These are phyloP conservation scores for Dictyostelium firmibasis DNA, from an alignment of 78 protist genomes.

Conservation along the genomic window DNA sequence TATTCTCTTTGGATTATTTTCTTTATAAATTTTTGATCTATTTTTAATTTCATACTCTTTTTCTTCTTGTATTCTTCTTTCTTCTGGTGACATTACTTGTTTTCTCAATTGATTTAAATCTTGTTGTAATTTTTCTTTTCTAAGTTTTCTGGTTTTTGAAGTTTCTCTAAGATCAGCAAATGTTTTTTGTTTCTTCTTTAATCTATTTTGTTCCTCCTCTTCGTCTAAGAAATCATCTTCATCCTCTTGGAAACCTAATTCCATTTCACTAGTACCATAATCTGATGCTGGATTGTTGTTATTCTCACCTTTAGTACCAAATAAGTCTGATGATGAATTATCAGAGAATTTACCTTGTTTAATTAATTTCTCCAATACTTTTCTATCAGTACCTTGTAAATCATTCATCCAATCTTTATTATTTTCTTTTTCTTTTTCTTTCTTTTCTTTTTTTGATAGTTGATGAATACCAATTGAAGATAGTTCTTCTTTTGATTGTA, in stretches of 20 bases:
- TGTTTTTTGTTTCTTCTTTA: not conserved
- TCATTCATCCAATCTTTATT: slow-evolving; percentile 60
- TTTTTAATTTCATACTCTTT: not conserved
- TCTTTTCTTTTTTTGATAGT: not conserved
- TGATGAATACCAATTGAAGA: not conserved
- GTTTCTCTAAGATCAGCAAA: not conserved
- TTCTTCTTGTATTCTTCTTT: not conserved
- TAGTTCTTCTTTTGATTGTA: not conserved
- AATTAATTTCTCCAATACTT: slow-evolving; percentile 25
- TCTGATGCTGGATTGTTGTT: not conserved
- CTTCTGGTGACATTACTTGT: not conserved
- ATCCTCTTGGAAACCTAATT: not conserved
- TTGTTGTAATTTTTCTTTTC: not conserved
- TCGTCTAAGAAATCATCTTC: not conserved
- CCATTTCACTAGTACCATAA: not conserved
- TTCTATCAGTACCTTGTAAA: slow-evolving; percentile 17
- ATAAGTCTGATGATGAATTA: not conserved
- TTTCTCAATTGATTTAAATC: not conserved
- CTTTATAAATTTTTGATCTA: not conserved
- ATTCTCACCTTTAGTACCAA: not conserved
- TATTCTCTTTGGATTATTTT: not conserved
- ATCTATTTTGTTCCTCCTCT: not conserved
- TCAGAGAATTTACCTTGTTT: slow-evolving; percentile 61
- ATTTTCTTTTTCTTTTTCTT: not conserved
- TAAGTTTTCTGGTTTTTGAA: not conserved